A percentile compares a stretch with the other conserved stretches of the same genome.
phyloP scores from a whole-genome alignment of 2,329 filamentous ascomycete species.

The Diplodia sapinea region DNA sequence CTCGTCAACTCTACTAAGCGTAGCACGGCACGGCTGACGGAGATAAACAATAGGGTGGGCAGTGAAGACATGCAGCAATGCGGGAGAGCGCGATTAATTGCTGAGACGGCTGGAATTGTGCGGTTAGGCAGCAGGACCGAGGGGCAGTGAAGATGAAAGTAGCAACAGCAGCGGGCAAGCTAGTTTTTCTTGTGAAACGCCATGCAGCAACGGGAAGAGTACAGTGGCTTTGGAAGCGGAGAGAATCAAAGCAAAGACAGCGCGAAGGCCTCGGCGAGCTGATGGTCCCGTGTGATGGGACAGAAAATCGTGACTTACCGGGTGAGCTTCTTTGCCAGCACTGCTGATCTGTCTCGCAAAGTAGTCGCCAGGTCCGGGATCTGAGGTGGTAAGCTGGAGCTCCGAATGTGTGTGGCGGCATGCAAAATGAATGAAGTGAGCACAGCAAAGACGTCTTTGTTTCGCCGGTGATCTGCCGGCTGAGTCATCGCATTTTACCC shows the following conservation, averaged over 20 bases:
- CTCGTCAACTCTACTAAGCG: neutral
- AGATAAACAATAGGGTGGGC: neutral
- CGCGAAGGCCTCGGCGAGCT: neutral
- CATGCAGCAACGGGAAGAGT: neutral
- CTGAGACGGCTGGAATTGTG: neutral
- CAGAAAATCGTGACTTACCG: neutral
- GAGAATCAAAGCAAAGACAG: neutral
- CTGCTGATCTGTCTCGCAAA: neutral
- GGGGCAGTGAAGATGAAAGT: neutral
- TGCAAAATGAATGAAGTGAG: conserved; percentile 7
- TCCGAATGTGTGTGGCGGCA: neutral
- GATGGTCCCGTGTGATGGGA: neutral
- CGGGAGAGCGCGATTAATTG: neutral
- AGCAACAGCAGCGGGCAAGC: neutral
- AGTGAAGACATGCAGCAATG: neutral
- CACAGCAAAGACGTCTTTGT: conserved; percentile 1
- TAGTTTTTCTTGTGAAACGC: neutral
- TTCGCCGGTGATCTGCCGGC: neutral
- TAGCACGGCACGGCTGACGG: neutral
- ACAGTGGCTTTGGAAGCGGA: neutral
- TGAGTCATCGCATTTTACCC: neutral
- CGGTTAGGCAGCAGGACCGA: neutral
- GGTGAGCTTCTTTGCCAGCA: neutral
- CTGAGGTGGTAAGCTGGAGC: conserved; percentile 13
- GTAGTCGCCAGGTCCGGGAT: neutral